phyloP scores from a whole-genome alignment of 305 asterid species.

The Petunia hybrid region DNA sequence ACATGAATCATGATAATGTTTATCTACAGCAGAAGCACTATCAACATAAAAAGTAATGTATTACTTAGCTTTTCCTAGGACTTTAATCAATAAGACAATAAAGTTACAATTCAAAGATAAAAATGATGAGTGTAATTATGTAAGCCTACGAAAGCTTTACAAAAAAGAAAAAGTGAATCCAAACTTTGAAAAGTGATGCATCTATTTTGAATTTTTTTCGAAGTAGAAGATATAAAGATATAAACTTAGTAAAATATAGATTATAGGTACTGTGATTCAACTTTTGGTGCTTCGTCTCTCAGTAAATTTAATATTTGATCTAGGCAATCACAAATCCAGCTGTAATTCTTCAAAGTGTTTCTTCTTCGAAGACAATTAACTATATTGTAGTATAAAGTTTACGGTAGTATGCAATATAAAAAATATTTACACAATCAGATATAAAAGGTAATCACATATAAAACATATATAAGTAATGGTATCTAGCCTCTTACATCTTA shows the following conservation, averaged over 20 bases:
- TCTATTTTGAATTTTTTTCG: neutral
- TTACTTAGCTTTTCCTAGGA: neutral
- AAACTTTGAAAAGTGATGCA: neutral
- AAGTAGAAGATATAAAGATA: neutral
- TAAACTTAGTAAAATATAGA: neutral
- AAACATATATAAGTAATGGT: neutral
- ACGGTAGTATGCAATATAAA: neutral
- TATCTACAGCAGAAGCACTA: conserved; percentile 22
- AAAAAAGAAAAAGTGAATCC: neutral
- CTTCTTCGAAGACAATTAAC: neutral
- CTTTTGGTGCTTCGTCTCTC: neutral
- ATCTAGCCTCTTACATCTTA: neutral
- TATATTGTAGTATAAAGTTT: neutral
- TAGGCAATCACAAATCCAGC: neutral
- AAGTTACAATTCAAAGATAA: neutral
- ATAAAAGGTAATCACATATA: neutral
- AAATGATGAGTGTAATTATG: conserved; percentile 21
- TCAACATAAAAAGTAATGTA: neutral
- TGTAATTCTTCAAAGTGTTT: neutral
- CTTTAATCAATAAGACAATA: conserved; percentile 4
- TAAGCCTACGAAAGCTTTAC: neutral
- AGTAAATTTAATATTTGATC: neutral
- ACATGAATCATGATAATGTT: conserved; percentile 4
- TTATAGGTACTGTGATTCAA: neutral
- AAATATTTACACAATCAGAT: neutral